Base-by-base conservation (phyloP, 176 grass and related monocot species). In the Tillandsia fasciculata region DNA sequence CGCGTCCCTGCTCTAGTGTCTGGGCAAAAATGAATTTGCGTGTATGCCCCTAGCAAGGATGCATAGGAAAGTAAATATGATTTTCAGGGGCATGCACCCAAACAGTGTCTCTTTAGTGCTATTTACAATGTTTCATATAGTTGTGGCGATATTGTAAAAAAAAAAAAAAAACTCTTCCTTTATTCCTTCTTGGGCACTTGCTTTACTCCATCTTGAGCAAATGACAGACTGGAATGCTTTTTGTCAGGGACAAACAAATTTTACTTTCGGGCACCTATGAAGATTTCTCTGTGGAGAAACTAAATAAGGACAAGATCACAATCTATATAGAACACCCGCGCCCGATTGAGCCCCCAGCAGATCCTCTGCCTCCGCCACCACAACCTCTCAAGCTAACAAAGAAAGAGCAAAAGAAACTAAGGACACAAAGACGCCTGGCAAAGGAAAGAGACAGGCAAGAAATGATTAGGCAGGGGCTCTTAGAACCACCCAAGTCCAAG, bases 401-500 rank as follows among this genome's bases (percentile, higher is more conserved):
- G 81, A 97, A 97, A 69, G 94, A 97, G 77, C 86, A 89, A 74
- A 97, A 97, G 79, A 97, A 97, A 79, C 80, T 97, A 26, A 88
- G 94, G 74, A 97, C 94, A 69, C 89, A 97, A 75, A 87, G 86
- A 67, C 94, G 94, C 47, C 82, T 97, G 64, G 94, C 94, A 53
- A 97, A 97, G 70, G 94, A 97, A 76, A 93, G 86, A 83, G 94
- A 97, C 53, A 87, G 89, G 76, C 94, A 97, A 83, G 94, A 97
- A 70, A 97, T 97, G 94, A 97, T 97, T 66, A 89, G 94, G 69
- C 94, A 97, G 72, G 94, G 94, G 8, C 89, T 97, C 47, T 76
- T 97, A 73, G 94, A 97, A 78, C 89, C 94, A 63, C 94, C 94
- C 14, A 97, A 97, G 64, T 77, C 94, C 2, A 97, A 97, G 86